Base-by-base conservation (phyloP, 2,329 filamentous ascomycete species). In the Biscogniauxia sp. region DNA sequence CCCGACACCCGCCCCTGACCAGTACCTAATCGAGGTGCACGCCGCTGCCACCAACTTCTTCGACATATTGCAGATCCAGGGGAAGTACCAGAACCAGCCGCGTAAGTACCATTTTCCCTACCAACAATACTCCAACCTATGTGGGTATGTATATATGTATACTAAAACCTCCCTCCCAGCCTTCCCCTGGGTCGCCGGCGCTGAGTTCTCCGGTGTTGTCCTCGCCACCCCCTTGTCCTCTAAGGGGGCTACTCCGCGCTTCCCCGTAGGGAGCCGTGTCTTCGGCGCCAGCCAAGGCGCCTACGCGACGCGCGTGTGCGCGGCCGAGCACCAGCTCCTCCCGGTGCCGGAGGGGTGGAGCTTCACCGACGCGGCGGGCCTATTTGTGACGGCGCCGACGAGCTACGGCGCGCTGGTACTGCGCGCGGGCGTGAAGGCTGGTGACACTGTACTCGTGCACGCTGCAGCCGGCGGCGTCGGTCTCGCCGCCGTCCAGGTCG, bases 21-120 rank as follows among this genome's bases (percentile, higher is more conserved):
- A 97, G 78, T 98, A 97, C 75, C 82, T 96, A 65, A 90, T 98
- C 73, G 85, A 88, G 72, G 90, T 98, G 70, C 91, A 92, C 76
- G 92, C 94, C 53, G 85, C 90, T 0, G 94, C 92, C 20, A 91
- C 92, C 70, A 98, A 98, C 79, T 98, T 98, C 84, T 98, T 97
- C 80, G 94, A 98, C 75, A 90, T 97, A 60, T 86, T 98, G 58
- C 94, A 98, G 74, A 92, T 97, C 72, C 89, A 92, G 72, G 94
- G 94, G 59, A 96, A 96, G 84, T 98, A 98, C 78, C 94, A 98
- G 74, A 84, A 92, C 73, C 93, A 97, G 70, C 93, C 93, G 0
- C 87, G 83, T 85, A 75, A 28, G 79, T 41, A 55, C 28, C 23
- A 20, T 20, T 7, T 7, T 7, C 28, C 11, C 11, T 32, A 3